Conservation (phyloP, 2,329 filamentous ascomycete species). For the Fusarium mangiferae region DNA sequence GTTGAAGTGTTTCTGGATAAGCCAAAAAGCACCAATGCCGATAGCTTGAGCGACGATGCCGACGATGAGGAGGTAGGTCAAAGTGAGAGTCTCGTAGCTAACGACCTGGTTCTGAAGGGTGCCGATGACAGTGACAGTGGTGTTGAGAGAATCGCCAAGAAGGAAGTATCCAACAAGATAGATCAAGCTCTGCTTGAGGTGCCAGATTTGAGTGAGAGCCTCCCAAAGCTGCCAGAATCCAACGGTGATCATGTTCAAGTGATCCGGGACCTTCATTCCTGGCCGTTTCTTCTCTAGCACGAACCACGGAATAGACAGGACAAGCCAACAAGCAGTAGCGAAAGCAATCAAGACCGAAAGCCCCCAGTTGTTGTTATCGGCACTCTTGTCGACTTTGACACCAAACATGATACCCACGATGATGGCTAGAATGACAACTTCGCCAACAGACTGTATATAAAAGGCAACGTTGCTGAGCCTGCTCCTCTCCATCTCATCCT, state of each 20-base stretch:
- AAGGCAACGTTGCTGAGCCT: slow-evolving; percentile 72
- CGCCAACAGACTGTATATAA: slow-evolving; percentile 70
- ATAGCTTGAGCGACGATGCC: slow-evolving; percentile 71
- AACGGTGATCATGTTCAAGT: slow-evolving; percentile 62
- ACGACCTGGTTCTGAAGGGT: slow-evolving; percentile 74
- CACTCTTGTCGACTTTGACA: slow-evolving; percentile 67
- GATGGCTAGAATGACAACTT: slow-evolving; percentile 71
- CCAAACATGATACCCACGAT: slow-evolving; percentile 73
- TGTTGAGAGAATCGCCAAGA: slow-evolving; percentile 76
- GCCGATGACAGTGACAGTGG: slow-evolving; percentile 73
- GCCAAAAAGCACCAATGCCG: slow-evolving; percentile 72
- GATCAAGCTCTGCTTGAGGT: slow-evolving; percentile 71
- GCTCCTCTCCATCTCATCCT: slow-evolving; percentile 71
- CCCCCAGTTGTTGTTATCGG: slow-evolving; percentile 73
- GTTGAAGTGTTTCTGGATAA: slow-evolving; percentile 66
- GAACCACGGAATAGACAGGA: slow-evolving; percentile 74
- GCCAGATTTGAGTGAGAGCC: slow-evolving; percentile 69
- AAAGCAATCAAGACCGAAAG: slow-evolving; percentile 73
- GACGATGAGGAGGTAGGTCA: slow-evolving; percentile 74
- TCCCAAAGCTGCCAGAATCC: slow-evolving; percentile 71
- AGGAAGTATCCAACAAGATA: slow-evolving; percentile 76
- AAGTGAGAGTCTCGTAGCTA: slow-evolving; percentile 70
- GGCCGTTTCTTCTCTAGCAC: slow-evolving; percentile 71
- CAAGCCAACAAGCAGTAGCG: slow-evolving; percentile 70
- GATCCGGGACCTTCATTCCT: slow-evolving; percentile 56